Base-by-base conservation (phyloP, 2,329 filamentous ascomycete species). In the Clarireedia sp. region DNA sequence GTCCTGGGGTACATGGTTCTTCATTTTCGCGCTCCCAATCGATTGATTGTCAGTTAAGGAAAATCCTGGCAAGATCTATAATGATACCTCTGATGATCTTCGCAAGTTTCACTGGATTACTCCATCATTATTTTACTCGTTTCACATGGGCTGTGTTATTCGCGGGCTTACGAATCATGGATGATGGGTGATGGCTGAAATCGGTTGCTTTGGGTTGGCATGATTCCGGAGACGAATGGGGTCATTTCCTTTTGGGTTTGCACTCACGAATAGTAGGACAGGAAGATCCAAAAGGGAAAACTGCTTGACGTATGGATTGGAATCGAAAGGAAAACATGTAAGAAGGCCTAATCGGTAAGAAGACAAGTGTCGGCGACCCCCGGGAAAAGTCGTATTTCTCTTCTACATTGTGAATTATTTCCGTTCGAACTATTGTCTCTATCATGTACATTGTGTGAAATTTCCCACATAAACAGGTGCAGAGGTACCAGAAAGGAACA, bases 31-130 rank as follows among this genome's bases (percentile, higher is more conserved):
- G 51, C 45, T 33, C 36, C 36, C 51, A 36, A 37, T 49, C 51
- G 36, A 33, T 33, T 33, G 29, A 33, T 33, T 40, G 50, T 51
- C 49, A 45, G 26, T 45, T 17, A 23, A 54, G 37, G 44, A 29
- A 24, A 40, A 38, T 38, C 38, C 23, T 54, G 43, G 9, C 51
- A 49, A 5, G 10, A 41, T 17, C 33, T 49, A 41, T 23, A 54
- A 43, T 43, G 51, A 54, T 54, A 48, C 24, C 26, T 54, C 33
- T 21, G 24, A 54, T 54, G 45, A 49, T 49, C 24, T 54, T 43
- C 23, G 33, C 41, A 44, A 48, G 21, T 48, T 29, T 37, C 29
- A 33, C 29, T 33, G 29, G 29, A 33, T 33, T 33, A 9, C 10
- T 33, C 12, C 29, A 33, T 12, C 12, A 33, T 33, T 33, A 10